A percentile compares a stretch with the other conserved stretches of the same genome.
These are phyloP conservation scores for Camellia oleifera DNA, from an alignment of 179 eudicot genomes.

Conservation along the genomic window DNA sequence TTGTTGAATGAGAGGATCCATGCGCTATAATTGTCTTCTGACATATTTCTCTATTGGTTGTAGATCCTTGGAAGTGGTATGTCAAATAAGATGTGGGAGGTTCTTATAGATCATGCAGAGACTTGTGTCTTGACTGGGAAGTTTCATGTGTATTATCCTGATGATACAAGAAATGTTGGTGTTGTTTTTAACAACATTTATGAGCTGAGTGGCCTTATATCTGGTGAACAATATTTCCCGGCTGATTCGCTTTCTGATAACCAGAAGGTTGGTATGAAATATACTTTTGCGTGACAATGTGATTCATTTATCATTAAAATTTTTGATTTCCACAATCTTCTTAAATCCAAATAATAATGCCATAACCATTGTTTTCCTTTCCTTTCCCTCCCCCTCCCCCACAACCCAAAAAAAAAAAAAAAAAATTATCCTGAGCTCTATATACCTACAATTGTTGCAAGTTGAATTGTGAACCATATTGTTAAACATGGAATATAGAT, in stretches of 20 bases:
- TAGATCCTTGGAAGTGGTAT: conserved; percentile 98
- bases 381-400: too few species aligned
- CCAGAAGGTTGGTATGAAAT: conserved; percentile 70
- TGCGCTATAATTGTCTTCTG: conserved; percentile 14
- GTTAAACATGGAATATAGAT: too few species aligned
- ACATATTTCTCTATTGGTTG: conserved; percentile 14
- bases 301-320: not conserved
- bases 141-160: conserved; percentile 80
- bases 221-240: conserved; percentile 58
- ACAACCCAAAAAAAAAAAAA: too few species aligned
- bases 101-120: conserved; percentile 91
- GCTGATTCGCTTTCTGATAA: conserved; percentile 76
- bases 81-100: conserved; percentile 99
- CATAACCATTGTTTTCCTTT: not conserved
- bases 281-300: not conserved
- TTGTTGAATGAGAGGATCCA: not conserved
- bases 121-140: conserved; percentile 89
- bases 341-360: not conserved
- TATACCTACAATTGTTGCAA: too few species aligned
- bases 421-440: too few species aligned
- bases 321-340: not conserved
- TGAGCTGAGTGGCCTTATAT: conserved; percentile 85
- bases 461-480: too few species aligned
- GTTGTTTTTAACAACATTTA: conserved; percentile 88
- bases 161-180: conserved; percentile 67